Base-by-base conservation (phyloP, 192 early-diverging fungal species). In the Coemansia sp. region DNA sequence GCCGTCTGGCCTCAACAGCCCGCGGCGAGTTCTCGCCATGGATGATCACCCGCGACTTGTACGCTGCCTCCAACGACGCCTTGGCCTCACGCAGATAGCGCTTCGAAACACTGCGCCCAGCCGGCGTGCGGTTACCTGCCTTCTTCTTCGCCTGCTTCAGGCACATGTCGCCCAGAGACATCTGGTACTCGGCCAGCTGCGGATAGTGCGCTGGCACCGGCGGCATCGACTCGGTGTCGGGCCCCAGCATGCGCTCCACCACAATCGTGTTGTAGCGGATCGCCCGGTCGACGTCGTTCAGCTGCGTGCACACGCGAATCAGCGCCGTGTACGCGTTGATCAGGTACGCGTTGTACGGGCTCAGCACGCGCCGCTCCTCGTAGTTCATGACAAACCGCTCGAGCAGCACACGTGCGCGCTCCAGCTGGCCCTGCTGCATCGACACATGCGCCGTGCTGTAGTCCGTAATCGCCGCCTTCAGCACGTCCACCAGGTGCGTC, bases 201-300 rank as follows among this genome's bases (percentile, higher is more conserved):
- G 89, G 82, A 57, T 84, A 86, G 56, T 87, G 81, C 20, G 62
- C 58, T 25, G 85, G 83, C 14, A 85, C 77, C 20, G 81, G 75
- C 17, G 55, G 49, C 58, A 71, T 36, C 48, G 9, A 5, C 19
- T 69, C 60, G 21, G 47, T 17, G 12, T 26, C 40, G 2, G 83
- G 64, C 7, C 75, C 72, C 54, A 69, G 38, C 72, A 88, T 83
- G 14, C 81, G 72, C 48, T 81, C 67, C n/a, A 73, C 46, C 7
- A 82, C 67, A 2, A 76, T 40, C 26, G 60, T 20, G 59, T 65
- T 77, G 74, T 82, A 76, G 19, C 71, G 60, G 53, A 82, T 75
- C 22, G 79, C 79, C 22, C 74, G 74, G 64, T 74, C 79, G 9
- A 62, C 9, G 22, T 76, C 74, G 40, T 64, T 62, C 53, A 77